Base-by-base conservation (phyloP, 2,329 filamentous ascomycete species). In the Cadophora sp. region DNA sequence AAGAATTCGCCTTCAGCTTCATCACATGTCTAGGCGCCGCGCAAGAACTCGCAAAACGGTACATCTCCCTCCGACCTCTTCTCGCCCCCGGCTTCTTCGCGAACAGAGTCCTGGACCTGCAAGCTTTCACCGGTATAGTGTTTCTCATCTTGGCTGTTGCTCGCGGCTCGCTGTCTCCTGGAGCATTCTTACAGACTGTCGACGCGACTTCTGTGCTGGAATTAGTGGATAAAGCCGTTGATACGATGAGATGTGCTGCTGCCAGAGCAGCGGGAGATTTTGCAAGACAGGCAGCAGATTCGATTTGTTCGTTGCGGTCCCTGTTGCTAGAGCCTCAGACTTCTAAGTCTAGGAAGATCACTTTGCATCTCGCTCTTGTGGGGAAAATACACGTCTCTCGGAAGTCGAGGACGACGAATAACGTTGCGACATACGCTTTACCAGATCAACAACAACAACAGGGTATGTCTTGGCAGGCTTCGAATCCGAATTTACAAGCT, bases 331-430 rank as follows among this genome's bases (percentile, higher is more conserved):
- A 66, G 50, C 56, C 64, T 29, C 56, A 61, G 43, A 66, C 56
- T 43, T 50, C 64, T 14, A 43, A 51, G 27, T 37, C 40, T 19
- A 56, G 59, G 48, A 66, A 61, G 16, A 66, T 66, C 34, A 66
- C 64, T 29, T 40, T 66, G 14, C 59, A 43, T 61, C 64, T 66
- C 40, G 64, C 43, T 29, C 64, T 66, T 24, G 53, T 48, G 27
- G 64, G 64, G 29, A 66, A 40, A 31, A 66, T 66, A 34, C 64
- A 66, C 29, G 64, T 66, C 43, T 66, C 64, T 53, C 56, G 64
- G 3, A 66, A 66, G 27, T 46, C 55, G 16, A 37, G 51, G 27
- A 16, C 26, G n/a, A 12, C 62, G 19, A 55, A 34, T 27, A 56
- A 48, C 56, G 24, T 55, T 26, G 27, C 48, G 31, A 8, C 27